Evolutionary conservation across 2,329 filamentous ascomycete species (phyloP), one percentile per base, ranked within the genome.

Genomic region (Cladosporium sp.): DNA sequence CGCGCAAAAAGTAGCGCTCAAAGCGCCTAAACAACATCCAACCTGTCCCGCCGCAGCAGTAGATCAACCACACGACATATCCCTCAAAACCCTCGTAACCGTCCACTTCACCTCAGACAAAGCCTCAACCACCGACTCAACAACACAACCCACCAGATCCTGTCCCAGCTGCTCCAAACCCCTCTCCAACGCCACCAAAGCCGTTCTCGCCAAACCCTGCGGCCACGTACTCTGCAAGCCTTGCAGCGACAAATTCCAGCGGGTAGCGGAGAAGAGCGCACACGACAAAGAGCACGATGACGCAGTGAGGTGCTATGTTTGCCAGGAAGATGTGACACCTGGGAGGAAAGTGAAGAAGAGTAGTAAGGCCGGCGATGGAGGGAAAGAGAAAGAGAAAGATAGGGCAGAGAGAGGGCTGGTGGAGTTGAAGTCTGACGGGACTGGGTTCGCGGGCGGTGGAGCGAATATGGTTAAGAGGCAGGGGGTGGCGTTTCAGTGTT

Each of bases 401-500:
- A 84, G 78, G 55, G 80, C 88, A 37, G 84, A 80, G 60, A 84
- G 87, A 0, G 92, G 92, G 0, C 70, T 97, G 36, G 87, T 97
- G 3, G 85, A 89, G 69, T 82, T 97, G 51, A 86, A 84, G 65
- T 90, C 88, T 37, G 93, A 97, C 67, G 93, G 93, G 0, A 97
- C 93, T 0, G 93, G 93, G 0, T 97, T 96, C 74, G 92, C 93
- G 4, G 89, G 90, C 4, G 87, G 88, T n/a, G 93, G 94, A 2
- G 83, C 84, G 54, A 96, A 88, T 69, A 84, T 89, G 66, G 91
- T 95, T 15, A 88, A 89, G 74, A 94, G 87, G 72, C 77, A 82
- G 3, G 88, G 89, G 0, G 85, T 95, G 17, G 88, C 87, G 0
- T 96, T 96, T 73, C 90, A 95, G 71, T 93, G 56, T 28, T 58